phyloP scores from a whole-genome alignment of 2,329 filamentous ascomycete genomes.

The Fusarium mexicanum region DNA sequence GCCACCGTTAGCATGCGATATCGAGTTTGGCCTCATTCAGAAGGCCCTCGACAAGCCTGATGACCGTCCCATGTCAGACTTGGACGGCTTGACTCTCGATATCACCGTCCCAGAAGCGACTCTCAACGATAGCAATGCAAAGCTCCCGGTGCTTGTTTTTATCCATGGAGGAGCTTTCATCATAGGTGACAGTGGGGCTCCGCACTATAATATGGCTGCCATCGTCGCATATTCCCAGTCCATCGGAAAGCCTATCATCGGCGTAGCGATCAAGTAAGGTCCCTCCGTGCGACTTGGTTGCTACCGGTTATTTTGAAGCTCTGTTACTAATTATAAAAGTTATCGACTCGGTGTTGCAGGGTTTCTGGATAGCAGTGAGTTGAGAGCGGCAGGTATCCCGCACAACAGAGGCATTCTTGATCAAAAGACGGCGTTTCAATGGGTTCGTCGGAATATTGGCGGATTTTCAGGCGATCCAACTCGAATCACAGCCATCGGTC shows the following conservation, averaged over 20 bases:
- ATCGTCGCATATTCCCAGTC: background rate
- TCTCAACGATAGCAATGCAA: fast-evolving
- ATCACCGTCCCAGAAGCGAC: background rate
- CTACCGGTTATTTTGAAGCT: fast-evolving
- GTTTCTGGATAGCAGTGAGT: background rate
- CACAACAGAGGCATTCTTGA: background rate
- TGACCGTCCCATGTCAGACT: background rate
- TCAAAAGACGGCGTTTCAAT: background rate
- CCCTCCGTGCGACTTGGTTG: fast-evolving
- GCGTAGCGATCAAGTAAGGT: background rate
- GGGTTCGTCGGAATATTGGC: background rate
- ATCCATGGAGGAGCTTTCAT: background rate
- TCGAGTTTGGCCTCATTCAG: background rate
- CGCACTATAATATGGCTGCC: background rate
- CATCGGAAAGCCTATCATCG: background rate
- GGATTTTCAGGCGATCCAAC: background rate
- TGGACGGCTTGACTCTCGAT: background rate
- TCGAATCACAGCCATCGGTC: background rate
- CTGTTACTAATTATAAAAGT: background rate
- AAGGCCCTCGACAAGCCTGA: background rate
- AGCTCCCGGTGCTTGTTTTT: background rate
- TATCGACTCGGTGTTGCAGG: background rate
- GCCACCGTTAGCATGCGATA: background rate
- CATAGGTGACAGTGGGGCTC: background rate
- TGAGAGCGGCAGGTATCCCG: background rate